Evolutionary conservation across 176 grass and related monocot species (phyloP), one percentile per base, ranked within the genome.

Genomic region (Zizania latifolia): DNA sequence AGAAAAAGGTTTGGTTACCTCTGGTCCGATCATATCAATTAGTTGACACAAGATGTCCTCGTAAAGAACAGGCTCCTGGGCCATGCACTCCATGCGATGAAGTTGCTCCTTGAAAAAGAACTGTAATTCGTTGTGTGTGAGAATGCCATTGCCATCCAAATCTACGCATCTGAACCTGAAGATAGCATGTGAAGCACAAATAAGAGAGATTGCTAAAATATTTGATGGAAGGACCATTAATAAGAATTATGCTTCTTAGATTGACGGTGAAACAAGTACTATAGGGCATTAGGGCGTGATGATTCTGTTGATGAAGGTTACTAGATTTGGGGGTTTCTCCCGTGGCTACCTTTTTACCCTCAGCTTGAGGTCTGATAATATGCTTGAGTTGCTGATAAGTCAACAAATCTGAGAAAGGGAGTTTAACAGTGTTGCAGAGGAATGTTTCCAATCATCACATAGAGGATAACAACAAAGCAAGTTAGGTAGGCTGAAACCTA

Each of bases 31-130:
- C 94, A 94, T 94, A 83, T 98, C 94, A 58, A 98, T 87, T 44
- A 98, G 87, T 69, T 98, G 94, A 50, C 94, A 94, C 33, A 98
- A 71, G 51, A 98, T 94, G 78, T 98, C 94, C 78, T 94, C 91
- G 70, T 92, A 98, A 33, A 93, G 75, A 62, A 94, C 90, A 75
- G 94, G 91, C 78, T 98, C 94, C 66, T 98, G 91, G 61, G 94
- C 84, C 94, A 98, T 94, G 72, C 94, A 98, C 58, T 98, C 94
- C 91, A 98, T 92, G 26, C 94, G 90, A 78, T 98, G 94, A 83
- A 98, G 88, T 78, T 98, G 94, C 86, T 98, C 94, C 71, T 98
- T 88, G 39, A 89, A 93, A 62, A 98, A 98, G 66, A 85, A 94
- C 59, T 98, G 94, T 70, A 94, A 81, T 74, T 98, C 91, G 78